phyloP scores from a whole-genome alignment of 306 rosid genomes.

The Quercus cerris region DNA sequence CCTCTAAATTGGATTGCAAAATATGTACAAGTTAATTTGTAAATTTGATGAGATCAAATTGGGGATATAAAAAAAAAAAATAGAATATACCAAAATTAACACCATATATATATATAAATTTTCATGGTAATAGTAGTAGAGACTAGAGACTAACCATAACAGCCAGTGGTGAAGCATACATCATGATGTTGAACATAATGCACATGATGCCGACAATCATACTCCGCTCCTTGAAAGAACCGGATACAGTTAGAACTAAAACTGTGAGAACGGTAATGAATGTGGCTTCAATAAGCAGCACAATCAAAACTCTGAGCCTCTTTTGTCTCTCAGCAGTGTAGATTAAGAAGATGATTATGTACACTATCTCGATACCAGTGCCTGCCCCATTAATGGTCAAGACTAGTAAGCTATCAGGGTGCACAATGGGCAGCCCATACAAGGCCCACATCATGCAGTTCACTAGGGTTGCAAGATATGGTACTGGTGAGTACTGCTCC shows the following conservation, averaged over 20 bases:
- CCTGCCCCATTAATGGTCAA: conserved; percentile 77
- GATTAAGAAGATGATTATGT: conserved; percentile 59
- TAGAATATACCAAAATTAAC: not conserved
- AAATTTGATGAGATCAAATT: no score
- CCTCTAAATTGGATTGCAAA: no score
- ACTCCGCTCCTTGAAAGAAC: conserved; percentile 41
- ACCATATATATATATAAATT: not conserved
- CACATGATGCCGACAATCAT: conserved; percentile 58
- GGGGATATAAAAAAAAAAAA: no score
- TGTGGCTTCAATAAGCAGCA: conserved; percentile 38
- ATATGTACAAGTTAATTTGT: no score
- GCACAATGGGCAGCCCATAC: conserved; percentile 77
- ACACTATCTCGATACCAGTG: conserved; percentile 45
- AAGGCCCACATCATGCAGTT: conserved; percentile 89
- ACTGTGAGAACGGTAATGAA: conserved; percentile 40
- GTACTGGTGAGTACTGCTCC: conserved; percentile 72
- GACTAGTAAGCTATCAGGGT: conserved; percentile 59
- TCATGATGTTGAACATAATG: conserved; percentile 71
- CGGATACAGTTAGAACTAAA: conserved; percentile 33
- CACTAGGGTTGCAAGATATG: conserved; percentile 74
- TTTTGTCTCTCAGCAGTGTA: conserved; percentile 49
- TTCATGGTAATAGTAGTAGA: not conserved
- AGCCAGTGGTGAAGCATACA: conserved; percentile 83
- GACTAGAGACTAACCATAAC: conserved; percentile 52
- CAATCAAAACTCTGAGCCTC: conserved; percentile 47